Conservation (phyloP, 495 filamentous ascomycete genomes). For the Aspergillus bridgeri region DNA sequence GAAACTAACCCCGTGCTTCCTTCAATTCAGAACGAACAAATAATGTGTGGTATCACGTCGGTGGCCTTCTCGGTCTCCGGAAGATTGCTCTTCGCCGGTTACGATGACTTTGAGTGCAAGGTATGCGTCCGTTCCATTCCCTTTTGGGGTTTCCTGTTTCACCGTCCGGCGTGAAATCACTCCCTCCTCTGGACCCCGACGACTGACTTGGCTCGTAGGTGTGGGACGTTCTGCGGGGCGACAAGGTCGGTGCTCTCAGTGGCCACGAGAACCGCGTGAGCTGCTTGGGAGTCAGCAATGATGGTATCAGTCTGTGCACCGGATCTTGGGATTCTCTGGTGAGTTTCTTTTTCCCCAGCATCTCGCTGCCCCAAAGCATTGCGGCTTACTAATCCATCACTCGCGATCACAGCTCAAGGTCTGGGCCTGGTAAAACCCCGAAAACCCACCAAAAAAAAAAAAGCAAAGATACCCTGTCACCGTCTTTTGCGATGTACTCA, state of each 20-base stretch:
- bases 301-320: constrained; percentile 98
- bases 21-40: constrained; percentile 77
- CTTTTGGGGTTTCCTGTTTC: too few species aligned
- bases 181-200: background rate
- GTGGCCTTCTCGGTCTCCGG: constrained; percentile 98
- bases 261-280: constrained; percentile 99
- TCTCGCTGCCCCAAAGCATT: too few species aligned
- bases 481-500: constrained; percentile 43
- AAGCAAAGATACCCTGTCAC: constrained; percentile 47
- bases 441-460: constrained; percentile 29
- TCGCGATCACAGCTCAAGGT: constrained; percentile 68
- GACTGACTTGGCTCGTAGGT: constrained; percentile 57
- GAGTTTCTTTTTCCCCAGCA: constrained; percentile 39
- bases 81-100: constrained; percentile 91
- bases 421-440: constrained; percentile 64
- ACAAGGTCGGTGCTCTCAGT: constrained; percentile 92
- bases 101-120: constrained; percentile 99
- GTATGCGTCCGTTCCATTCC: constrained; percentile 44
- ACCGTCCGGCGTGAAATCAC: too few species aligned
- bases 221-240: constrained; percentile 94
- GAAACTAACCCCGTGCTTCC: constrained; percentile 11
- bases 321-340: constrained; percentile 99
- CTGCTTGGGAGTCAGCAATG: constrained; percentile 96
- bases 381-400: constrained; percentile 14
- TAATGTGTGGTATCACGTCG: constrained; percentile 96